These are phyloP conservation scores for Parastagonospora avenae DNA, from an alignment of 2,329 filamentous ascomycete genomes.

Conservation along the genomic window DNA sequence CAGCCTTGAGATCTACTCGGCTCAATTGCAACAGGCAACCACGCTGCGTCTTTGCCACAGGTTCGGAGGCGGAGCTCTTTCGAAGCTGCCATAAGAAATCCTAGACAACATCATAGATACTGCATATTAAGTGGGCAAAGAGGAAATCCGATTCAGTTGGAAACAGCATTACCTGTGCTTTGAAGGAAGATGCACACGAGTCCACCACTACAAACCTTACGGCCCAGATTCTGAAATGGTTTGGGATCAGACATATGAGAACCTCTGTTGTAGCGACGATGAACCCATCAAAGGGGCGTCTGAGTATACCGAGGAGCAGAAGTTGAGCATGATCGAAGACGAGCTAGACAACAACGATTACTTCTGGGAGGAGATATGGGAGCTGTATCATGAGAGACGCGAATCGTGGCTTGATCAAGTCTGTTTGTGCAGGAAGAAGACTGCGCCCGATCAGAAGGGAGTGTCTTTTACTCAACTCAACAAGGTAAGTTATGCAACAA, in stretches of 20 bases:
- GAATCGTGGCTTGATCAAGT: not conserved
- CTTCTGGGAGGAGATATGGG: not conserved
- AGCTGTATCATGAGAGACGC: not conserved
- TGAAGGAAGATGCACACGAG: not conserved
- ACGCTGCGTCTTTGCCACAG: conserved; percentile 12
- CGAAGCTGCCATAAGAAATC: conserved; percentile 9
- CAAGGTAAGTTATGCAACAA: not conserved
- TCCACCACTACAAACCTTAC: not conserved
- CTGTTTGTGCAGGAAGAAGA: not conserved
- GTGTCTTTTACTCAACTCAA: not conserved
- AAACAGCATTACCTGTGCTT: not conserved
- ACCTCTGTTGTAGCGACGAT: no score
- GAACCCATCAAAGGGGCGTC: no score
- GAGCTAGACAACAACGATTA: not conserved
- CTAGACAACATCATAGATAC: conserved; percentile 9
- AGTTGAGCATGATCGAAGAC: not conserved
- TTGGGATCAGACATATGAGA: no score
- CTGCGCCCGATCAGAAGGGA: not conserved
- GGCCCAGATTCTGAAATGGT: no score
- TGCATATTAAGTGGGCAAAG: not conserved
- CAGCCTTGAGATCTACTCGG: conserved; percentile 8
- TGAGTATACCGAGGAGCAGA: not conserved
- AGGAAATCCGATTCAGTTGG: not conserved
- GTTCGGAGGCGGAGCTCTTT: conserved; percentile 2
- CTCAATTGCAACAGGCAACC: not conserved